Conservation (phyloP, 192 early-diverging fungal genomes). For the Jimgerdemannia lactiflua region DNA sequence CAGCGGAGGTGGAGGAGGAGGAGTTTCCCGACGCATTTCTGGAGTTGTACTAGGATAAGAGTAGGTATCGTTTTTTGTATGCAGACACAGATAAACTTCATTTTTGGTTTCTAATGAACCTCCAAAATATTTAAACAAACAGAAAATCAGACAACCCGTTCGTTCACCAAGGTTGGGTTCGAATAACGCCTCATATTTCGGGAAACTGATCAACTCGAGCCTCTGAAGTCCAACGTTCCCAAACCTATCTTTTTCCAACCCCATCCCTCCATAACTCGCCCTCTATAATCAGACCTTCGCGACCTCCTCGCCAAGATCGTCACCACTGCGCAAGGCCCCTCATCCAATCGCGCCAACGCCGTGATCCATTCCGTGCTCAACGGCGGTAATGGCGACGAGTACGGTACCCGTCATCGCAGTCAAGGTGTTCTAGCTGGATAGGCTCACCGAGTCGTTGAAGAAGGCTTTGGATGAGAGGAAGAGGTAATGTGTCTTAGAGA, state of each 20-base stretch:
- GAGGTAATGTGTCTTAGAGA: neutral
- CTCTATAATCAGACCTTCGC: conserved; percentile 3
- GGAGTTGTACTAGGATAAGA: neutral
- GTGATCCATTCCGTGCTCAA: neutral
- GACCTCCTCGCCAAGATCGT: conserved; percentile 15
- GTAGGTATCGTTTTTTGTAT: neutral
- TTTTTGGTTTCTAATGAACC: too few relatives aligned
- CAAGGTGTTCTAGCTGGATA: conserved; percentile 43
- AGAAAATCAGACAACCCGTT: neutral
- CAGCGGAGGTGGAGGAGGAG: too few relatives aligned
- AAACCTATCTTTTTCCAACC: too few relatives aligned
- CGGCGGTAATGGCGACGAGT: neutral
- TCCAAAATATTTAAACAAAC: too few relatives aligned
- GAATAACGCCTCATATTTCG: conserved; percentile 30
- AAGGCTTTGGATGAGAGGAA: conserved; percentile 13
- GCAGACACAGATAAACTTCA: too few relatives aligned
- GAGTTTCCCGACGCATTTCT: neutral
- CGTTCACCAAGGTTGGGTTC: conserved; percentile 21
- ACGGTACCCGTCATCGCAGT: conserved; percentile 4
- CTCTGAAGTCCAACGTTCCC: too few relatives aligned
- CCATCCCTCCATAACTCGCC: neutral
- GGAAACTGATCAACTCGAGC: conserved; percentile 42
- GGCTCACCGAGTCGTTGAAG: conserved; percentile 27
- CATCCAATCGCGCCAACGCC: neutral
- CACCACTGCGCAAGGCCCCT: neutral